Evolutionary conservation across 169 alveolate species (phyloP).

Genomic region (Cryptosporidium canis): DNA sequence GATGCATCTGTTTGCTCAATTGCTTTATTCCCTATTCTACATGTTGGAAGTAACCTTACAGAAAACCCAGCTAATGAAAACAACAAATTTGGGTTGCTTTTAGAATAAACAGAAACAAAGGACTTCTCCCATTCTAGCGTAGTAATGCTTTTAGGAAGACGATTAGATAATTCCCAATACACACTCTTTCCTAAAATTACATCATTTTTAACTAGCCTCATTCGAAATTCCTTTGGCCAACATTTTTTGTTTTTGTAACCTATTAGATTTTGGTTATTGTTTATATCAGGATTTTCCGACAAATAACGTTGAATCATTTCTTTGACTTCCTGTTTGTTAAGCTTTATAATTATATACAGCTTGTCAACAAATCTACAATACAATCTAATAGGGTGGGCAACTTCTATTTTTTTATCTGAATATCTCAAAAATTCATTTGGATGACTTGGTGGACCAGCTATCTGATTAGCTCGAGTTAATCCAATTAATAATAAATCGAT

Average conservation of each 20-base stretch:
- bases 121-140: conserved; percentile 97
- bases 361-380: conserved; percentile 97
- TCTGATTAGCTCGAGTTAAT: conserved; percentile 96
- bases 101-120: conserved; percentile 98
- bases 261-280: conserved; percentile 98
- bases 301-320: conserved; percentile 97
- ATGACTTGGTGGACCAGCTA: conserved; percentile 99
- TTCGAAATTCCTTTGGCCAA: conserved; percentile 99
- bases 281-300: conserved; percentile 99
- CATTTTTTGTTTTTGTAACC: conserved; percentile 99
- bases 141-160: conserved; percentile 98
- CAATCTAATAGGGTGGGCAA: conserved; percentile 97
- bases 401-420: conserved; percentile 93
- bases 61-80: conserved; percentile 99
- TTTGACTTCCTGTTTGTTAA: conserved; percentile 94
- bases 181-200: conserved; percentile 99
- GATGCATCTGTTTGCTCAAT: conserved; percentile 72
- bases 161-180: conserved; percentile 99
- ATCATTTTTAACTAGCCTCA: conserved; percentile 98
- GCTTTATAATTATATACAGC: conserved; percentile 93
- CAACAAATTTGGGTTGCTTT: conserved; percentile 98
- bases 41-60: conserved; percentile 95
- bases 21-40: conserved; percentile 78
- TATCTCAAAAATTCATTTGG: conserved; percentile 95
- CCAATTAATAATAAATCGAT: conserved; percentile 93